Evolutionary conservation across 2,329 filamentous ascomycete species (phyloP).

Genomic region (Phyllosticta capitalensis): DNA sequence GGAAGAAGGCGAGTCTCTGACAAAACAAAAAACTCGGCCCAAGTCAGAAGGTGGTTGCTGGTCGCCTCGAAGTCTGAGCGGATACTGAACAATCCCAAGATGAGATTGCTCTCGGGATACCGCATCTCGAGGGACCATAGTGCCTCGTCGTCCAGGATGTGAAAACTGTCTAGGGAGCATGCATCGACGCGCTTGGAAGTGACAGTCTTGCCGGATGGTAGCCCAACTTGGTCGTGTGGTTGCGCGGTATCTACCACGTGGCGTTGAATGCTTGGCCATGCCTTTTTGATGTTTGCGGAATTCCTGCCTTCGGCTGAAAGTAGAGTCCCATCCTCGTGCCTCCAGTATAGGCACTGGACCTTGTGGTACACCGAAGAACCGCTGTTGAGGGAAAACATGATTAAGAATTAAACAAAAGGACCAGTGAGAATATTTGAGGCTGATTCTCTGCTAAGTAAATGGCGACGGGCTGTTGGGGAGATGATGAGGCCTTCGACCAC

Average conservation of each 20-base stretch:
- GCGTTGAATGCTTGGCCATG: background rate
- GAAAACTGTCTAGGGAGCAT: background rate
- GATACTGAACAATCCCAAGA: background rate
- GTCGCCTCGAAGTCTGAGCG: background rate
- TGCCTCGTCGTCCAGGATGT: background rate
- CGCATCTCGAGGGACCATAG: background rate
- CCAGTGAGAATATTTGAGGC: background rate
- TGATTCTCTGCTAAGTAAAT: background rate
- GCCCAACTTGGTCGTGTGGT: background rate
- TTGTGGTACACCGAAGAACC: slow-evolving; percentile 21
- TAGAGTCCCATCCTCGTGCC: slow-evolving; percentile 17
- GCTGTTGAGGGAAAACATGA: slow-evolving; percentile 22
- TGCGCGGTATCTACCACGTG: background rate
- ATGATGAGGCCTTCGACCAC: background rate
- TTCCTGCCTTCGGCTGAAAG: slow-evolving; percentile 18
- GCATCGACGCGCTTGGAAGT: background rate
- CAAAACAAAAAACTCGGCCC: slow-evolving; percentile 22
- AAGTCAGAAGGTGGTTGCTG: slow-evolving; percentile 13
- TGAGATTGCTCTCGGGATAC: background rate
- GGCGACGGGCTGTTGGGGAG: background rate
- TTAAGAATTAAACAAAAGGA: slow-evolving; percentile 2
- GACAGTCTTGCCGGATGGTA: background rate
- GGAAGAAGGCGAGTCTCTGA: slow-evolving; percentile 19
- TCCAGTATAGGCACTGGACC: slow-evolving; percentile 23
- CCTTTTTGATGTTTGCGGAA: background rate